phyloP scores from a whole-genome alignment of 306 rosid species.

The Vigna reflexopilosa region DNA sequence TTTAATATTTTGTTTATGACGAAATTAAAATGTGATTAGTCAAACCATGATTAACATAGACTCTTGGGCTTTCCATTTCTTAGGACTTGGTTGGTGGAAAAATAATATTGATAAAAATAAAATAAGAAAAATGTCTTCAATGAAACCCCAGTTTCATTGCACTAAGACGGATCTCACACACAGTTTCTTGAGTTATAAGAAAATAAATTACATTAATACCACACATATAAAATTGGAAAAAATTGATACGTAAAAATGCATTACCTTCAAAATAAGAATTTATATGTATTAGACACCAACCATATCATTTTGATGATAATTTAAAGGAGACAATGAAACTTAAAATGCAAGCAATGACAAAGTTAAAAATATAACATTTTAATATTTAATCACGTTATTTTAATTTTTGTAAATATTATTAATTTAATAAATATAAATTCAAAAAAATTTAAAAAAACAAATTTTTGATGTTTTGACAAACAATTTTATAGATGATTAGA shows the following conservation, averaged over 20 bases:
- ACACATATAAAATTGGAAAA: neutral
- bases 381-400: too few species aligned
- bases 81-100: neutral
- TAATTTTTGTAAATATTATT: neutral
- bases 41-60: neutral
- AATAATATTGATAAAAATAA: neutral
- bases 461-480: neutral
- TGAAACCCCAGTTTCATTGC: neutral
- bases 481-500: neutral
- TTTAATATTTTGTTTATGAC: neutral
- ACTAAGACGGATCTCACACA: neutral
- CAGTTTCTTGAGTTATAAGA: neutral
- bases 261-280: neutral
- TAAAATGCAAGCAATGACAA: neutral
- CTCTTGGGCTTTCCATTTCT: neutral
- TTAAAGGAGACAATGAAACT: neutral
- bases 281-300: neutral
- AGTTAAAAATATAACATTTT: too few species aligned
- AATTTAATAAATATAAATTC: neutral
- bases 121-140: neutral
- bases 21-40: slow-evolving; percentile 11
- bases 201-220: neutral
- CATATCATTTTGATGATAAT: neutral
- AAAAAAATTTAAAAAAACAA: neutral
- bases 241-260: neutral